phyloP scores from a whole-genome alignment of 2,329 filamentous ascomycete species.

The Phoma sp. region DNA sequence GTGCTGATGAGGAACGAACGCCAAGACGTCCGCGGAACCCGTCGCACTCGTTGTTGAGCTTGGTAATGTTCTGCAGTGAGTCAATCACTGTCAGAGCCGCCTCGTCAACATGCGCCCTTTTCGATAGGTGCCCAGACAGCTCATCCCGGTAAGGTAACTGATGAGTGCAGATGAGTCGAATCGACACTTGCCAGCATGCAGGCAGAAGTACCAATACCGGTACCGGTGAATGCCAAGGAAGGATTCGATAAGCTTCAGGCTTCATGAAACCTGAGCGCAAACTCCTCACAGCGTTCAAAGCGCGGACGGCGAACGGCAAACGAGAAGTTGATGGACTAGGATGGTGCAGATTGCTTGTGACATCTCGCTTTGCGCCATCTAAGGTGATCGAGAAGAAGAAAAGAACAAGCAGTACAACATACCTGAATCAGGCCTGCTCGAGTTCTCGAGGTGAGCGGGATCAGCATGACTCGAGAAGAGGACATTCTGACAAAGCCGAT shows the following conservation, averaged over 20 bases:
- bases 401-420: neutral
- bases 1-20: neutral
- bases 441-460: neutral
- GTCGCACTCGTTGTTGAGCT: neutral
- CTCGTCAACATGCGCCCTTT: slow-evolving; percentile 6
- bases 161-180: slow-evolving; percentile 16
- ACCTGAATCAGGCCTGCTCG: slow-evolving; percentile 4
- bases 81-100: neutral
- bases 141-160: neutral
- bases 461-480: slow-evolving; percentile 6
- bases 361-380: neutral
- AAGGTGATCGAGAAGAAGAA: neutral
- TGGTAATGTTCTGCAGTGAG: neutral
- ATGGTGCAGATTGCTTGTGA: neutral
- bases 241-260: slow-evolving; percentile 7
- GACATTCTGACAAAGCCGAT: slow-evolving; percentile 11
- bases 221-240: slow-evolving; percentile 1
- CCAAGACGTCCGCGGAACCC: neutral
- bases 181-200: neutral
- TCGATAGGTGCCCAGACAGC: neutral
- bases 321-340: neutral
- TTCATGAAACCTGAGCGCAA: slow-evolving; percentile 5
- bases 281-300: neutral
- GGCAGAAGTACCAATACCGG: neutral
- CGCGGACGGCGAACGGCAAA: neutral